Base-by-base conservation (phyloP, 2,329 filamentous ascomycete species). In the Botrytis hyacinthi region DNA sequence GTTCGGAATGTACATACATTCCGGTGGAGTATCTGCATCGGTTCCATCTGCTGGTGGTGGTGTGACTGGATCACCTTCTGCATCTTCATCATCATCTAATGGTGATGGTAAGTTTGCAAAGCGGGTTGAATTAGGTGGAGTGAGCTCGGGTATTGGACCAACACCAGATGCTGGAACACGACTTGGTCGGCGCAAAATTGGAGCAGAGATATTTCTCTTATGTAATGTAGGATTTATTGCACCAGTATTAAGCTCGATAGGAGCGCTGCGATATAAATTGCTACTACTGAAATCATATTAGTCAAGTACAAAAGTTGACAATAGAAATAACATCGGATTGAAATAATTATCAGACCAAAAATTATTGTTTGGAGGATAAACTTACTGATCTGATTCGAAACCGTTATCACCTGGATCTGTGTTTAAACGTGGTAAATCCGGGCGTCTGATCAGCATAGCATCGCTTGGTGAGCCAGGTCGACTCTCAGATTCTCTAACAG, bases 1-100 rank as follows among this genome's bases (percentile, higher is more conserved):
- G 74, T 87, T 84, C 1, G 84, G 81, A 26, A 87, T 85, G 76
- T 87, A 89, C 83, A 89, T 87, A 78, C 89, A 91, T 37, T 76
- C 42, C 22, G 68, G 68, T 29, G 63, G n/a, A 29, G 18, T 48
- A 20, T 72, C 40, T 46, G 22, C 40, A 35, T 72, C 44, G 18
- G 76, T 75, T 32, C 60, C 61, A 18, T 75, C 74, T 26, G 60
- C 75, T 73, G 73, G 72, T 32, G 78, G 77, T 51, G 79, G 79
- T 22, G 77, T 80, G 60, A 76, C 75, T 14, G 77, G 77, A 18
- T 75, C 65, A 18, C 66, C 46, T 10, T 65, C 69, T 18, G 69
- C 69, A 32, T 71, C 69, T 26, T 51, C 57, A 51, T 71, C 59
- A 42, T 46, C 59, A 42, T 51, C 44, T 74, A 77, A 73, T 71